Evolutionary conservation across 371 early-diverging fungal genomes (phyloP).

Genomic region (Mortierella sp.): DNA sequence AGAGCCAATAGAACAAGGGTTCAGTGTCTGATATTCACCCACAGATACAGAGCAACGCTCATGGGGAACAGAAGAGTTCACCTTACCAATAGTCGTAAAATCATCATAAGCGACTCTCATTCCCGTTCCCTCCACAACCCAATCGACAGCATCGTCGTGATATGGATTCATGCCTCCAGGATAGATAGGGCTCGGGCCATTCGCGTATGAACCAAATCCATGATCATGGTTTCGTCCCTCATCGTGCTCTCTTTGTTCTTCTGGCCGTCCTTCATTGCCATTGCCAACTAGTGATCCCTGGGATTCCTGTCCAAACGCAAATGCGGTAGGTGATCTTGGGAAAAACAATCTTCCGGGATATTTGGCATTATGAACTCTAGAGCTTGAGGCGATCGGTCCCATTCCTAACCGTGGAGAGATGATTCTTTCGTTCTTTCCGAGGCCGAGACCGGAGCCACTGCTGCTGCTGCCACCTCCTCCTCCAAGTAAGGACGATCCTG

Average conservation of each 20-base stretch:
- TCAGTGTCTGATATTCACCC: too few relatives aligned
- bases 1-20: too few relatives aligned
- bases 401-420: conserved; percentile 41
- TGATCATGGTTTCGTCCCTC: conserved; percentile 3
- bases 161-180: conserved; percentile 49
- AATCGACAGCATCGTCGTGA: conserved; percentile 55
- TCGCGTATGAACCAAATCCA: conserved; percentile 3
- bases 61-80: neutral
- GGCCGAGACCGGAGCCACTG: neutral
- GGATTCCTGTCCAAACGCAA: conserved; percentile 5
- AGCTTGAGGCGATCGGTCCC: conserved; percentile 34
- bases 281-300: neutral
- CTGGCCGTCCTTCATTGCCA: neutral
- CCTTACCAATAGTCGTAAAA: conserved; percentile 68
- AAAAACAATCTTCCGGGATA: conserved; percentile 31
- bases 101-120: conserved; percentile 70
- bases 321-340: conserved; percentile 19
- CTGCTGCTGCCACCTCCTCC: neutral
- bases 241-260: neutral
- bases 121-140: conserved; percentile 62
- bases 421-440: neutral
- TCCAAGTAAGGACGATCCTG: conserved; percentile 5
- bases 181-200: conserved; percentile 34
- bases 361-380: conserved; percentile 17
- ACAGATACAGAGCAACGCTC: neutral